Evolutionary conservation across 2,329 filamentous ascomycete species (phyloP), one percentile per base, ranked within the genome.

Genomic region (Alternaria alternata): DNA sequence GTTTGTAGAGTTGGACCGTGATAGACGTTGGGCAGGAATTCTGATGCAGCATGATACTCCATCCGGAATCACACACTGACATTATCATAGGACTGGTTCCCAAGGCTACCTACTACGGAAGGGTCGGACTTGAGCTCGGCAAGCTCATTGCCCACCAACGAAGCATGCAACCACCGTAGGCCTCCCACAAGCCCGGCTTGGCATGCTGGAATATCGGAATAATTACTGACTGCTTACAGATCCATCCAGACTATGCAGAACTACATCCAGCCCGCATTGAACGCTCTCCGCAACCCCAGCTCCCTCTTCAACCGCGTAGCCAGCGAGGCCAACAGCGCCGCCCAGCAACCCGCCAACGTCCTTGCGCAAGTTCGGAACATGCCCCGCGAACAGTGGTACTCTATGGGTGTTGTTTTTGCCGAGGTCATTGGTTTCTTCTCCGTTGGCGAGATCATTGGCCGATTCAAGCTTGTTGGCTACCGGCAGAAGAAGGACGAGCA

Each of bases 371-470:
- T 91, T 75, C 88, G 91, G 78, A 91, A 88, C 82, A 73, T 95
- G 74, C 90, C 88, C 80, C 84, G 82, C 68, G 85, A 88, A 70
- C 90, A 96, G 81, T 79, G 94, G 71, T 86, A 87, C 56, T 82
- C 90, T 54, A 90, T 86, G 62, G 92, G 91, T 71, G 91, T 99
- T 61, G 84, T 97, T 64, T 82, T 86, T 48, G 94, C 94, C 57
- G 94, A 99, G 84, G 87, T 93, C 51, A 82, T 99, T 69, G 95
- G 95, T 63, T 99, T 99, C 88, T 99, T 98, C 87, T 96, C 94
- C 63, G 88, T 98, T 56, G 95, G 95, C 68, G 94, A 98, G 87
- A 98, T 99, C 81, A 89, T 99, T 75, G 95, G 95, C 75, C 88
- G 94, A 76, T 88, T 95, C 84, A 98, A 99, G 91, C 81, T 99